These are phyloP conservation scores for Fusarium protoensiforme DNA, from an alignment of 2,329 filamentous ascomycete genomes.

Conservation along the genomic window DNA sequence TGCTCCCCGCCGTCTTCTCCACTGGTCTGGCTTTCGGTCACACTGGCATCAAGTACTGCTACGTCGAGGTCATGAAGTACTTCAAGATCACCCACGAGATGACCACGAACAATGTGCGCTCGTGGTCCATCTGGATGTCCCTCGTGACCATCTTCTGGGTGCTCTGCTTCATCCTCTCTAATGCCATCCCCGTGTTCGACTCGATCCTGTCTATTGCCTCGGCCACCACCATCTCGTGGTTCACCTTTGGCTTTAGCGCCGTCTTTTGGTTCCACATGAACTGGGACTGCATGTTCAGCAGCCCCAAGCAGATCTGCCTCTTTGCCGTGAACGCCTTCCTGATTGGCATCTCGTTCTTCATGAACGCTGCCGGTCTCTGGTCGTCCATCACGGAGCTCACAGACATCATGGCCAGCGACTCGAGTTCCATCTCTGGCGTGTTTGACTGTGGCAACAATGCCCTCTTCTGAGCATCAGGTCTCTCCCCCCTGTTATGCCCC, in stretches of 20 bases:
- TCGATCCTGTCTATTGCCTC: constrained; percentile 51
- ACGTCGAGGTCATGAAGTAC: constrained; percentile 47
- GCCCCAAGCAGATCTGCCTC: constrained; percentile 44
- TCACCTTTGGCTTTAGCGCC: constrained; percentile 50
- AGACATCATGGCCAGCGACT: constrained; percentile 44
- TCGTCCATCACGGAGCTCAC: constrained; percentile 47
- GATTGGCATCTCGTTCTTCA: constrained; percentile 47
- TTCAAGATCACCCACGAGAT: constrained; percentile 47
- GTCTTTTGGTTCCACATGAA: constrained; percentile 52
- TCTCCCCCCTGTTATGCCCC: constrained; percentile 9
- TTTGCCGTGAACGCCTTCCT: constrained; percentile 45
- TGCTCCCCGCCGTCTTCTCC: constrained; percentile 45
- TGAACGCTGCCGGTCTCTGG: constrained; percentile 51
- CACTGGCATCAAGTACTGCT: constrained; percentile 49
- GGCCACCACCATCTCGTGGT: constrained; percentile 51
- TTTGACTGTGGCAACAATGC: constrained; percentile 50
- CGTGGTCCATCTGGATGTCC: constrained; percentile 50
- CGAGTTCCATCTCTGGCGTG: constrained; percentile 43
- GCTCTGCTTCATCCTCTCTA: constrained; percentile 49
- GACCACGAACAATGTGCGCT: constrained; percentile 46
- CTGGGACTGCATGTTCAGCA: constrained; percentile 45
- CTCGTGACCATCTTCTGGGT: constrained; percentile 50
- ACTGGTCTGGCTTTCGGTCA: constrained; percentile 49
- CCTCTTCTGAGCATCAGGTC: constrained; percentile 43
- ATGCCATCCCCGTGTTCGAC: constrained; percentile 52